Percentiles rank a stretch among this genome's conserved stretches.
These are phyloP conservation scores for Mucor irregularis DNA, from an alignment of 371 early-diverging fungal species.

Conservation along the genomic window DNA sequence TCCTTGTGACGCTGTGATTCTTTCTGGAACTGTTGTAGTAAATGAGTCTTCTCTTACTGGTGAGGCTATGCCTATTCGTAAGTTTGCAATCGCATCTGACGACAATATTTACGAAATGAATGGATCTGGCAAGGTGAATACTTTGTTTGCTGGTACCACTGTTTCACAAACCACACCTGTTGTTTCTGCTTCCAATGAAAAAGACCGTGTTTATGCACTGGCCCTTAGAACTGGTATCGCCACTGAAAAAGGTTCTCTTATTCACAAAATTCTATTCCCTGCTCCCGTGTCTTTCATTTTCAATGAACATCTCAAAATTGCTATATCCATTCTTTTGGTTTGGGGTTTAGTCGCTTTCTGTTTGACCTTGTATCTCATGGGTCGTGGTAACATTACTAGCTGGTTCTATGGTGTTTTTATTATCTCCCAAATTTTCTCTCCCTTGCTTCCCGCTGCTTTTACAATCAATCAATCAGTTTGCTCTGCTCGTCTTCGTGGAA, in stretches of 20 bases:
- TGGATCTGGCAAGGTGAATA: slow-evolving; percentile 48
- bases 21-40: slow-evolving; percentile 74
- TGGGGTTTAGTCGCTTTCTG: slow-evolving; percentile 62
- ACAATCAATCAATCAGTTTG: slow-evolving; percentile 75
- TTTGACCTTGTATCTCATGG: slow-evolving; percentile 39
- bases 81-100: slow-evolving; percentile 63
- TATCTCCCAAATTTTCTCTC: slow-evolving; percentile 66
- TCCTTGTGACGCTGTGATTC: slow-evolving; percentile 67
- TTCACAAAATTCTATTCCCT: slow-evolving; percentile 78
- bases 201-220: slow-evolving; percentile 43
- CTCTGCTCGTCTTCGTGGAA: slow-evolving; percentile 59
- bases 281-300: slow-evolving; percentile 66
- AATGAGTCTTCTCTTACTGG: slow-evolving; percentile 87
- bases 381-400: slow-evolving; percentile 28
- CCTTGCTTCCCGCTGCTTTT: slow-evolving; percentile 71
- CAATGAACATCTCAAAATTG: slow-evolving; percentile 71
- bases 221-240: slow-evolving; percentile 74
- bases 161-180: slow-evolving; percentile 45
- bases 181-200: not conserved
- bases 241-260: slow-evolving; percentile 77
- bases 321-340: slow-evolving; percentile 56
- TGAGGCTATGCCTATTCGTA: slow-evolving; percentile 86
- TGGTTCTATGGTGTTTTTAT: slow-evolving; percentile 53
- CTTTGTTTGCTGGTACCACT: slow-evolving; percentile 65
- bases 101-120: slow-evolving; percentile 29